Evolutionary conservation across 805 yeast species (phyloP), one percentile per base, ranked within the genome.

Genomic region (Candida maris): DNA sequence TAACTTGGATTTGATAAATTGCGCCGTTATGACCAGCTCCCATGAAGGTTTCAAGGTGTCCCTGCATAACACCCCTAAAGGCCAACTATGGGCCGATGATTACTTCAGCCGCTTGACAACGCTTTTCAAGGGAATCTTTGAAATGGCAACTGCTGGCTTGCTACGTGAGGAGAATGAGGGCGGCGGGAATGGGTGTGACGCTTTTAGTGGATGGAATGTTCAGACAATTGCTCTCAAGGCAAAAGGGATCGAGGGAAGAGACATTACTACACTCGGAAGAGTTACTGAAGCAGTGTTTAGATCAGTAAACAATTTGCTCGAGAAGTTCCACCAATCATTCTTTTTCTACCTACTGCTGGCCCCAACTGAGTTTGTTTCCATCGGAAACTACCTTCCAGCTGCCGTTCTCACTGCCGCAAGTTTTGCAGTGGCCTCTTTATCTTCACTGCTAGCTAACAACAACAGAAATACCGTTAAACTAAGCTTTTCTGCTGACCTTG

Each of bases 261-360:
- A 93, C 62, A 79, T 91, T 39, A 91, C 97, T 1, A 87, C 93
- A 18, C 81, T 84, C 57, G 98, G 97, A 4, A 75, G 97, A 56
- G 72, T 91, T 3, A 75, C 87, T 14, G 99, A 93, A 61, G 86
- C 94, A 3, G 67, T 83, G 6, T 80, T 89, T 55, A 74, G 98
- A 42, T 80, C 96, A 0, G 84, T 93, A 24, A 93, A 93, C 64
- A 93, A 93, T 57, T 69, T 93, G 48, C 67, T 91, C 25, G 99
- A 93, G 59, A 94, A 91, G 57, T 91, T 91, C 62, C 99, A 93
- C 61, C 99, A 93, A 62, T 86, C 96, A 1, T 93, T 88, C 54
- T 93, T 93, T 68, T 93, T 89, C 56, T 93, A 91, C 63, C 70
- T 91, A 47, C 58, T 93, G 62, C 61, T 93, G 33, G 75, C 86